Evolutionary conservation across 2,329 filamentous ascomycete species (phyloP).

Genomic region (Xylaria sp.): DNA sequence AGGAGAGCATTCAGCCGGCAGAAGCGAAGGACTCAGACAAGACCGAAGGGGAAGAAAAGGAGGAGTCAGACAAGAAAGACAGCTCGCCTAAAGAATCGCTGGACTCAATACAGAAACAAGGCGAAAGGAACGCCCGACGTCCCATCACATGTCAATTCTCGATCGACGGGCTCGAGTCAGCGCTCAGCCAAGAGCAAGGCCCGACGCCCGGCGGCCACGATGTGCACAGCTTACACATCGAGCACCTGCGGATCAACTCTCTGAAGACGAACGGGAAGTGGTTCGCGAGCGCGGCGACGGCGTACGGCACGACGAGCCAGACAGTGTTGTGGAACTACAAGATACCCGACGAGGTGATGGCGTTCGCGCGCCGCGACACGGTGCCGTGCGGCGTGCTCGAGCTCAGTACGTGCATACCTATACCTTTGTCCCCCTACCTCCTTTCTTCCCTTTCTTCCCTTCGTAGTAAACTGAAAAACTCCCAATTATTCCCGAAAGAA

Average conservation of each 20-base stretch:
- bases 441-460: no score
- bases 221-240: conserved; percentile 57
- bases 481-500: no score
- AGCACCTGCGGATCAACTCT: conserved; percentile 57
- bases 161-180: conserved; percentile 58
- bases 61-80: conserved; percentile 22
- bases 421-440: no score
- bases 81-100: conserved; percentile 47
- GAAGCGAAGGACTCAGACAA: conserved; percentile 17
- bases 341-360: conserved; percentile 63
- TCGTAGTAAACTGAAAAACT: no score
- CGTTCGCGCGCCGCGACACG: conserved; percentile 62
- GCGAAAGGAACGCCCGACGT: conserved; percentile 41
- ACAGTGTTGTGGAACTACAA: conserved; percentile 71
- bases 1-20: conserved; percentile 23
- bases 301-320: conserved; percentile 63
- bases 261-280: conserved; percentile 58
- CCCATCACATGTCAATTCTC: conserved; percentile 63
- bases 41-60: conserved; percentile 14
- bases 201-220: conserved; percentile 39
- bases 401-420: conserved; percentile 43
- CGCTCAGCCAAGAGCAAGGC: conserved; percentile 55
- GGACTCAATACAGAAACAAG: conserved; percentile 53
- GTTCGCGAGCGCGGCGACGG: conserved; percentile 68
- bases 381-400: conserved; percentile 70